Percentiles rank a stretch among this genome's conserved stretches.
phyloP scores from a whole-genome alignment of 1,284 basidiomycete genomes.

The Sphaerobolus stellatus region DNA sequence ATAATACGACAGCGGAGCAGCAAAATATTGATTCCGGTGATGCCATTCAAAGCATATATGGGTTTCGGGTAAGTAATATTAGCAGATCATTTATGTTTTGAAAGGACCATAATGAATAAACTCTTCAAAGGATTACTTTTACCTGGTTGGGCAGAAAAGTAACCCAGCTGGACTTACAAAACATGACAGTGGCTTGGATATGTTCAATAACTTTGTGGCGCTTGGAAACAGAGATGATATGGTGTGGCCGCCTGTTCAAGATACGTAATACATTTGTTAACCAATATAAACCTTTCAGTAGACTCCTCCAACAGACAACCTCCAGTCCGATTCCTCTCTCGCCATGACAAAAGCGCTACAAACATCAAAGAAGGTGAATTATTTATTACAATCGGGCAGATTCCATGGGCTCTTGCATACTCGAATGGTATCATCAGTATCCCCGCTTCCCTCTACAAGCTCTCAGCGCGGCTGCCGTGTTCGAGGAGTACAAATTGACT shows the following conservation, averaged over 20 bases:
- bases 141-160: conserved; percentile 35
- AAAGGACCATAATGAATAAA: too few species aligned
- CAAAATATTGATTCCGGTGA: conserved; percentile 29
- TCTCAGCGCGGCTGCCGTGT: conserved; percentile 41
- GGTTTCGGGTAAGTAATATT: conserved; percentile 36
- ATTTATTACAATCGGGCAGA: conserved; percentile 49
- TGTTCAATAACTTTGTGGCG: conserved; percentile 45
- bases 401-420: conserved; percentile 50
- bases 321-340: conserved; percentile 49
- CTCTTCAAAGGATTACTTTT: conserved; percentile 37
- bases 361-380: conserved; percentile 53
- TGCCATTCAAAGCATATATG: conserved; percentile 36
- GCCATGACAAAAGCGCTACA: conserved; percentile 55
- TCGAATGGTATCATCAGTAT: conserved; percentile 57
- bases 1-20: conserved; percentile 47
- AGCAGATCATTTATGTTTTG: not conserved
- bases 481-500: conserved; percentile 50
- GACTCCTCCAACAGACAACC: conserved; percentile 24
- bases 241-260: too few species aligned
- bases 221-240: conserved; percentile 36
- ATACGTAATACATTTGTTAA: too few species aligned
- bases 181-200: conserved; percentile 35
- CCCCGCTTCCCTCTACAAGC: conserved; percentile 47
- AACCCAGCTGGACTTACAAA: conserved; percentile 36
- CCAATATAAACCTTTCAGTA: too few species aligned